These are phyloP conservation scores for Plasmodium relictum DNA, from an alignment of 169 alveolate genomes.

Conservation along the genomic window DNA sequence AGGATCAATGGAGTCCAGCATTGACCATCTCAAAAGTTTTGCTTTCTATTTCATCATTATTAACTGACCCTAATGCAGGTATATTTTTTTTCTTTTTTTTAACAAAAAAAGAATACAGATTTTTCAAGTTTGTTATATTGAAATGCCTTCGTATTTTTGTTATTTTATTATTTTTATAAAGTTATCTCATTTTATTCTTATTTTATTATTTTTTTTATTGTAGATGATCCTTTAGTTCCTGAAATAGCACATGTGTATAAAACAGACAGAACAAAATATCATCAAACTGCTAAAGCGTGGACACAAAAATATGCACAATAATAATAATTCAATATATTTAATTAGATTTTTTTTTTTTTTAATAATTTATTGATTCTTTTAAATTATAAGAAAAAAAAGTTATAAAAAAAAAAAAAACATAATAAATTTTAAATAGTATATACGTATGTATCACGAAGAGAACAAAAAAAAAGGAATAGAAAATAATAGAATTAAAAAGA, in stretches of 20 bases:
- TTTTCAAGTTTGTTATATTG: not conserved
- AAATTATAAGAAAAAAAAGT: slow-evolving; percentile 11
- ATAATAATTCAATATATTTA: slow-evolving; percentile 60
- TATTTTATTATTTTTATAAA: not conserved
- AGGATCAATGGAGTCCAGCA: slow-evolving; percentile 99
- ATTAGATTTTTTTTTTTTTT: slow-evolving; percentile 27
- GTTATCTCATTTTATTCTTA: not conserved
- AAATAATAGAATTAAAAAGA: slow-evolving; percentile 10
- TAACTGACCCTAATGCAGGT: slow-evolving; percentile 98
- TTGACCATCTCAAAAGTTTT: slow-evolving; percentile 98
- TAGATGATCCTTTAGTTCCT: slow-evolving; percentile 99
- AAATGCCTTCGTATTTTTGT: not conserved
- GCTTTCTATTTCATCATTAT: slow-evolving; percentile 97
- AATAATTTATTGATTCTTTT: slow-evolving; percentile 36
- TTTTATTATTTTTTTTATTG: not conserved
- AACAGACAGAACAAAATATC: slow-evolving; percentile 95
- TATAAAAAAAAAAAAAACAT: slow-evolving; percentile 24
- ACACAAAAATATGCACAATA: slow-evolving; percentile 97
- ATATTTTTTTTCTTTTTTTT: not conserved
- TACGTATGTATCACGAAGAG: slow-evolving; percentile 2
- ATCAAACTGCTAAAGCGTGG: slow-evolving; percentile 99
- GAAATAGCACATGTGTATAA: slow-evolving; percentile 98
- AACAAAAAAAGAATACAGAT: too few relatives aligned
- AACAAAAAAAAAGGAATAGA: slow-evolving; percentile 1
- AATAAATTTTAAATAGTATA: slow-evolving; percentile 5